Evolutionary conservation across 495 filamentous ascomycete species (phyloP).

Genomic region (Penicillium pulvis): DNA sequence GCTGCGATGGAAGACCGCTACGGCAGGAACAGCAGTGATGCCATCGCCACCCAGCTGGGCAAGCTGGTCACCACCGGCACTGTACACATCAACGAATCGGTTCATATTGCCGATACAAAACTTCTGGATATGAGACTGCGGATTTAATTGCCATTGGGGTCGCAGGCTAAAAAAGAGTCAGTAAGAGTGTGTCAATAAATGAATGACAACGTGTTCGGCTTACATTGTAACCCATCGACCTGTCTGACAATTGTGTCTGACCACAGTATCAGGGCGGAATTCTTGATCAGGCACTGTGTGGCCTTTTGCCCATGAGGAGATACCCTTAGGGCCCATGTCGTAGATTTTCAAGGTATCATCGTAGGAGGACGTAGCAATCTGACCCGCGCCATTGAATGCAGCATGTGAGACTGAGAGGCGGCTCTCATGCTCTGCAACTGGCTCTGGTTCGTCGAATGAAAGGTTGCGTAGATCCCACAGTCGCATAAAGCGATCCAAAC

Average conservation of each 20-base stretch:
- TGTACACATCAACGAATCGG: slow-evolving; percentile 90
- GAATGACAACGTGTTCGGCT: slow-evolving; percentile 19
- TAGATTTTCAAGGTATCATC: slow-evolving; percentile 96
- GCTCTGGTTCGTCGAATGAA: slow-evolving; percentile 56
- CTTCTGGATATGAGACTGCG: slow-evolving; percentile 73
- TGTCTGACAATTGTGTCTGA: slow-evolving; percentile 95
- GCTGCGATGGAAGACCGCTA: slow-evolving; percentile 84
- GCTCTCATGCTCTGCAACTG: slow-evolving; percentile 80
- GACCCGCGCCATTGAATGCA: slow-evolving; percentile 77
- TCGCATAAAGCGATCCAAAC: slow-evolving; percentile 83
- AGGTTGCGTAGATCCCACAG: slow-evolving; percentile 93
- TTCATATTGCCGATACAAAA: slow-evolving; percentile 98
- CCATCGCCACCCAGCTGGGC: slow-evolving; percentile 86
- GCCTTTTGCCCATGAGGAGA: slow-evolving; percentile 61
- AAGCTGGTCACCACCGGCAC: slow-evolving; percentile 76
- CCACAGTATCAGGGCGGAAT: slow-evolving; percentile 66
- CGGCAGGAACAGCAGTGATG: slow-evolving; percentile 92
- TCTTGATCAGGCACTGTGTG: slow-evolving; percentile 58
- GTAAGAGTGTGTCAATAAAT: background rate
- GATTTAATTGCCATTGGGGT: slow-evolving; percentile 86
- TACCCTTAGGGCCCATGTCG: slow-evolving; percentile 63
- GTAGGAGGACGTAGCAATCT: slow-evolving; percentile 88
- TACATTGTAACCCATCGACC: slow-evolving; percentile 78
- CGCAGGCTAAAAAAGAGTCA: slow-evolving; percentile 66
- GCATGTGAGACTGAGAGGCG: slow-evolving; percentile 88